A percentile compares a stretch with the other conserved stretches of the same genome.
Evolutionary conservation across 176 grass and related monocot species (phyloP).

Genomic region (Carex parvula): DNA sequence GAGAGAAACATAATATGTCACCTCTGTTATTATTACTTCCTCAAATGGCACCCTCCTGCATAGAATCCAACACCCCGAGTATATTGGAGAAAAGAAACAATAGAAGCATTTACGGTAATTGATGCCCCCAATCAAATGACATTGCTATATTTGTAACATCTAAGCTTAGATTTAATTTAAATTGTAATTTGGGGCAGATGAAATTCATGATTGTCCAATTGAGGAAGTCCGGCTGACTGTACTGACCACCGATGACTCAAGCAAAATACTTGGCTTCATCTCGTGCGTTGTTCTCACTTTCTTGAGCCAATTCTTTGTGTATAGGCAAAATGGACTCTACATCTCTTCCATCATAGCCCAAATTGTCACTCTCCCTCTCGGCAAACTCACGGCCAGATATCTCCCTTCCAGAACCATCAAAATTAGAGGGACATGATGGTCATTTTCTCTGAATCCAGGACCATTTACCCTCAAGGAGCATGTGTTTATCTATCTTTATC

Average conservation of each 20-base stretch:
- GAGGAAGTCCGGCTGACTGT: constrained; percentile 78
- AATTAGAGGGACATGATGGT: constrained; percentile 32
- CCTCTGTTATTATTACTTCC: too few species aligned
- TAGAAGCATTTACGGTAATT: too few species aligned
- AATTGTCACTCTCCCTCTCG: constrained; percentile 60
- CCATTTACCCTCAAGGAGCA: constrained; percentile 92
- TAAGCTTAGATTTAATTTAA: too few species aligned
- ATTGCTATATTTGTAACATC: too few species aligned
- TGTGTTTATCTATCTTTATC: constrained; percentile 69
- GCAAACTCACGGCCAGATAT: constrained; percentile 57
- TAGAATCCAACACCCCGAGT: too few species aligned
- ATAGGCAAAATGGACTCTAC: constrained; percentile 61
- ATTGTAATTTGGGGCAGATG: constrained; percentile 18
- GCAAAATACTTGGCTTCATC: constrained; percentile 45
- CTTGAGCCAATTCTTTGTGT: constrained; percentile 84
- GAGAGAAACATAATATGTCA: too few species aligned
- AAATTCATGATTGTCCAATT: constrained; percentile 57
- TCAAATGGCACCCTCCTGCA: too few species aligned
- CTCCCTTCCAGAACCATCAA: constrained; percentile 35
- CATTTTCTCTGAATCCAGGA: constrained; percentile 75
- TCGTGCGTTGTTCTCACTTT: constrained; percentile 61
- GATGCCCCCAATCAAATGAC: too few species aligned
- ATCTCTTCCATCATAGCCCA: constrained; percentile 59
- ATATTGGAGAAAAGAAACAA: too few species aligned
- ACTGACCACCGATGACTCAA: constrained; percentile 51